A percentile compares a stretch with the other conserved stretches of the same genome.
Evolutionary conservation across 1,284 basidiomycete genomes (phyloP).

Genomic region (Mrakiaceae sp.): DNA sequence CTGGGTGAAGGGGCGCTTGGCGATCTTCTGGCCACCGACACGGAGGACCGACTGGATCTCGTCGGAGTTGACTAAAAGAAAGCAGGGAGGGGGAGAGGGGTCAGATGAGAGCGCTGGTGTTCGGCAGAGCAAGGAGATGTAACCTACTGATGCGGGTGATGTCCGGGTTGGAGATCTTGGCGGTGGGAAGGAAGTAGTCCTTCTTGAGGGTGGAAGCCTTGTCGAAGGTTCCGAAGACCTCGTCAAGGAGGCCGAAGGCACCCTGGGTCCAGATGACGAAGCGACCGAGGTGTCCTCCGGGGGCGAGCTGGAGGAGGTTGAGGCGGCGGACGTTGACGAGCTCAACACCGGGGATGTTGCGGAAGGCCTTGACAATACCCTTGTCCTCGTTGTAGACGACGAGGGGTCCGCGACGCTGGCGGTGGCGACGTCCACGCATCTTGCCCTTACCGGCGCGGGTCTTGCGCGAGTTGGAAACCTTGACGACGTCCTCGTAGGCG

Average conservation of each 20-base stretch:
- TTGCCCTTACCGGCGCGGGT: constrained; percentile 96
- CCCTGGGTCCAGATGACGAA: constrained; percentile 99
- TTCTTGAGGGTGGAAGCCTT: constrained; percentile 79
- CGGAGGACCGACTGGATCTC: constrained; percentile 94
- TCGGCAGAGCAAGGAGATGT: not conserved
- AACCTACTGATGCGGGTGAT: constrained; percentile 69
- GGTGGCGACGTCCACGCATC: constrained; percentile 90
- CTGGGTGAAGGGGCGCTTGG: constrained; percentile 39
- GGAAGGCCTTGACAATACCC: constrained; percentile 95
- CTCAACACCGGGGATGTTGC: constrained; percentile 98
- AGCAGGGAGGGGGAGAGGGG: not conserved
- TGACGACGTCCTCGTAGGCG: constrained; percentile 89
- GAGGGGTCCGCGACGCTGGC: constrained; percentile 94
- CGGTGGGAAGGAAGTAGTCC: constrained; percentile 83
- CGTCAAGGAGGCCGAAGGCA: constrained; percentile 86
- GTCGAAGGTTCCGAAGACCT: constrained; percentile 88
- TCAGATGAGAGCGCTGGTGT: too few relatives aligned
- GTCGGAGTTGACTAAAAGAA: constrained; percentile 63
- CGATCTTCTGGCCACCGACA: constrained; percentile 52
- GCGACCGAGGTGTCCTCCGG: constrained; percentile 96
- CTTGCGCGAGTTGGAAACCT: constrained; percentile 96
- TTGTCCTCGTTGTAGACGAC: constrained; percentile 97
- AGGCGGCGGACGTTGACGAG: constrained; percentile 86
- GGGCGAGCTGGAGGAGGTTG: constrained; percentile 97
- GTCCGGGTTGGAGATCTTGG: constrained; percentile 96